Evolutionary conservation across 108 stramenopile species (phyloP).

Genomic region (Pseudonitzschia pungens): DNA sequence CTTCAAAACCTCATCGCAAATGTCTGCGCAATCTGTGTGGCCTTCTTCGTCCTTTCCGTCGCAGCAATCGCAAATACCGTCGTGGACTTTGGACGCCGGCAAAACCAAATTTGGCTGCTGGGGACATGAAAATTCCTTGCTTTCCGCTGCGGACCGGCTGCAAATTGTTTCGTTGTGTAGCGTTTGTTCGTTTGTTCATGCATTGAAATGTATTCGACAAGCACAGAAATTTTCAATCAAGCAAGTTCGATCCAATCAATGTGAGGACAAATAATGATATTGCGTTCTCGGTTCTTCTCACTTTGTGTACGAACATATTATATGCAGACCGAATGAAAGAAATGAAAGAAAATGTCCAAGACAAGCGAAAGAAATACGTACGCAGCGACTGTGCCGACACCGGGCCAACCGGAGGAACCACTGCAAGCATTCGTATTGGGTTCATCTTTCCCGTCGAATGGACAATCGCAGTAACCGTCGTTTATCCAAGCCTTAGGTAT

Average conservation of each 20-base stretch:
- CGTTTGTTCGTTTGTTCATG: too few species aligned
- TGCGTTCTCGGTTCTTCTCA: too few species aligned
- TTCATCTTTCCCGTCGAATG: slow-evolving; percentile 65
- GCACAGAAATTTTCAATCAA: too few species aligned
- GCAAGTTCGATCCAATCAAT: too few species aligned
- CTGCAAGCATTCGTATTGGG: slow-evolving; percentile 69
- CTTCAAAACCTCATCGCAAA: slow-evolving; percentile 57
- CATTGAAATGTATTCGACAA: too few species aligned
- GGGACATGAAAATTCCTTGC: slow-evolving; percentile 47
- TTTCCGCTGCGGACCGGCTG: neutral
- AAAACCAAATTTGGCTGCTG: slow-evolving; percentile 56
- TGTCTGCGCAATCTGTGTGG: slow-evolving; percentile 42
- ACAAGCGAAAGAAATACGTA: neutral
- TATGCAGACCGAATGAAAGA: neutral
- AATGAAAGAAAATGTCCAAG: neutral
- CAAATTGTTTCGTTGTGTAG: neutral
- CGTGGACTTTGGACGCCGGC: slow-evolving; percentile 57
- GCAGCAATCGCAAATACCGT: slow-evolving; percentile 87
- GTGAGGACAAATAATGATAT: too few species aligned
- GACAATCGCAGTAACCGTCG: slow-evolving; percentile 85
- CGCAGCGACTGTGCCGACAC: slow-evolving; percentile 16
- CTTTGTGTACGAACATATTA: too few species aligned
- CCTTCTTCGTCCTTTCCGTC: slow-evolving; percentile 65
- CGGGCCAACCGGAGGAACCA: slow-evolving; percentile 60
- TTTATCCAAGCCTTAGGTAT: slow-evolving; percentile 56